Conservation (phyloP, 179 eudicot species). For the Vitellaria paradoxa region DNA sequence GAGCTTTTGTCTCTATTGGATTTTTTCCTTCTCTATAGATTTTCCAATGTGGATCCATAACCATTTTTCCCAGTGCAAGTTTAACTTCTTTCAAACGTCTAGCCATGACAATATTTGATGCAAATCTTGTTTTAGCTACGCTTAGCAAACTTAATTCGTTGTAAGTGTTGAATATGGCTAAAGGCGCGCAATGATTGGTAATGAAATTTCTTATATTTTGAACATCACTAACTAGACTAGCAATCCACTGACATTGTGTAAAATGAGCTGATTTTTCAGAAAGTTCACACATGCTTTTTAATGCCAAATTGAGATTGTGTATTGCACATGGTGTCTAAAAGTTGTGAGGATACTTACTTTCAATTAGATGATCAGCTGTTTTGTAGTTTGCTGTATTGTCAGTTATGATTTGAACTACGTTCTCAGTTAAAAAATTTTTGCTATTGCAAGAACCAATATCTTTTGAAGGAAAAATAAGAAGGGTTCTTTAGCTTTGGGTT, state of each 20-base stretch:
- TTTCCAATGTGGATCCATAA: not conserved
- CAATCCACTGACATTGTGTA: too few species aligned
- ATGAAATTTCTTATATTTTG: not conserved
- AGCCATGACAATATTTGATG: not conserved
- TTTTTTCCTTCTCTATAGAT: not conserved
- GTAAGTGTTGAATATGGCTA: not conserved
- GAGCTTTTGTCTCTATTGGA: not conserved
- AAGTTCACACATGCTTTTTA: too few species aligned
- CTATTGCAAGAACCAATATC: too few species aligned
- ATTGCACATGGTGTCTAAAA: constrained; percentile 7
- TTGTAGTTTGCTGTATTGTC: not conserved
- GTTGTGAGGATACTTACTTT: constrained; percentile 2
- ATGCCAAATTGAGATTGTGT: not conserved
- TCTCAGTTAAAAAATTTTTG: not conserved
- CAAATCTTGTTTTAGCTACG: not conserved
- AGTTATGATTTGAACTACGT: not conserved
- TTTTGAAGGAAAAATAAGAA: too few species aligned
- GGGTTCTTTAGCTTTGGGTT: too few species aligned
- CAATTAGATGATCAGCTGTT: not conserved
- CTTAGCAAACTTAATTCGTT: not conserved
- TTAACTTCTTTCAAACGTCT: not conserved
- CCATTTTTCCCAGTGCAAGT: not conserved
- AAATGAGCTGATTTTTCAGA: too few species aligned
- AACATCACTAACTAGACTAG: too few species aligned
- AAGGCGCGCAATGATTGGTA: not conserved